Percentiles rank a stretch among this genome's conserved stretches.
phyloP scores from a whole-genome alignment of 768 basidiomycete genomes.

The Lactarius hengduanensis region DNA sequence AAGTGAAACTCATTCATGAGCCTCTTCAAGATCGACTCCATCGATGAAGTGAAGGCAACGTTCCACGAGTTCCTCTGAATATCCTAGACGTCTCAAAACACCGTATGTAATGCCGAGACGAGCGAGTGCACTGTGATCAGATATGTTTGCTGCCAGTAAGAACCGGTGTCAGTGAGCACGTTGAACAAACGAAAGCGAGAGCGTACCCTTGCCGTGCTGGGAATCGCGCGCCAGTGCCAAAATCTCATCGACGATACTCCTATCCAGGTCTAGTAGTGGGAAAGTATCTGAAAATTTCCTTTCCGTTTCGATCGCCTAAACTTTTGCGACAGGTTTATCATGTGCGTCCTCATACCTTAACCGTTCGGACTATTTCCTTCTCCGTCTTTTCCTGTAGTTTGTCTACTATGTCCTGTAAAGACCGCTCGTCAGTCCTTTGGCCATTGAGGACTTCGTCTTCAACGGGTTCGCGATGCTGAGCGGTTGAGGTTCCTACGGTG shows the following conservation, averaged over 20 bases:
- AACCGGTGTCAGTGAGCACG: neutral
- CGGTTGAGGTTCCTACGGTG: neutral
- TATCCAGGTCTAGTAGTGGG: conserved; percentile 60
- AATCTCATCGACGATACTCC: conserved; percentile 55
- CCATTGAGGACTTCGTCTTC: conserved; percentile 34
- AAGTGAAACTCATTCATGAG: conserved; percentile 70
- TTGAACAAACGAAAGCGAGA: too few relatives aligned
- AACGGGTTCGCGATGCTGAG: conserved; percentile 1
- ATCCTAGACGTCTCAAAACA: conserved; percentile 73
- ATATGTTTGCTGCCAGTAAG: conserved; percentile 43
- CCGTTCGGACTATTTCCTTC: conserved; percentile 69
- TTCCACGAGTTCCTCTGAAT: conserved; percentile 63
- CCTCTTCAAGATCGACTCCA: conserved; percentile 80
- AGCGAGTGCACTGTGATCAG: conserved; percentile 68
- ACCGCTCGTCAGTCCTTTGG: conserved; percentile 43
- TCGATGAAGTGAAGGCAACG: conserved; percentile 66
- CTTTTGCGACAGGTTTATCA: neutral
- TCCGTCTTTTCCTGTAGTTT: conserved; percentile 84
- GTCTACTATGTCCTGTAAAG: conserved; percentile 73
- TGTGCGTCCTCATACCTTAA: conserved; percentile 54
- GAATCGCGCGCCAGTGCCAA: conserved; percentile 42
- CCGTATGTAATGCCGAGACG: conserved; percentile 81
- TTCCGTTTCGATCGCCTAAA: conserved; percentile 78
- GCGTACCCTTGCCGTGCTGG: conserved; percentile 35
- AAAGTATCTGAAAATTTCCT: conserved; percentile 66